Evolutionary conservation across 805 yeast species (phyloP).

Genomic region (Ogataea populi-albae): DNA sequence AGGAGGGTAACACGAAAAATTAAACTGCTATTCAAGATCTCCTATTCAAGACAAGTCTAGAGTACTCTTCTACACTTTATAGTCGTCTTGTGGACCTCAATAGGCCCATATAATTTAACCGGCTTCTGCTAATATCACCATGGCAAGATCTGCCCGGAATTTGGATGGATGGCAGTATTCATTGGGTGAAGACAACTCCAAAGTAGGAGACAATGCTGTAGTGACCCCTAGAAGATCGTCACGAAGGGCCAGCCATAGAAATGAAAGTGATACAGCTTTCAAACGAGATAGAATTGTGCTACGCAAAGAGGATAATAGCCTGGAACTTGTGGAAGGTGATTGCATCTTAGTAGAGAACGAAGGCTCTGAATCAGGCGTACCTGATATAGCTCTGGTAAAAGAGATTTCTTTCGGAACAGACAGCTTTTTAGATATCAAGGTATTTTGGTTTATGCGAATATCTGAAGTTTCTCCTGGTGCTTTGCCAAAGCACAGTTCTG

Average conservation of each 20-base stretch:
- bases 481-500: constrained; percentile 29
- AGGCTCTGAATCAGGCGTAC: constrained; percentile 30
- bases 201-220: constrained; percentile 7
- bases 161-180: constrained; percentile 38
- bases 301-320: constrained; percentile 43
- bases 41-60: no score
- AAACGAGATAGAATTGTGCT: constrained; percentile 26
- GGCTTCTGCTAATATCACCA: constrained; percentile 9
- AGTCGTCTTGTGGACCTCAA: no score
- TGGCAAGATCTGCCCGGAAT: constrained; percentile 27
- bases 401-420: constrained; percentile 52
- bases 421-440: constrained; percentile 46
- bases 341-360: constrained; percentile 38
- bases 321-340: constrained; percentile 53
- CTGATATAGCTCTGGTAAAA: constrained; percentile 47
- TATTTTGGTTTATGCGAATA: constrained; percentile 44
- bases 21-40: constrained; percentile 4
- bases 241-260: constrained; percentile 15
- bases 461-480: constrained; percentile 36
- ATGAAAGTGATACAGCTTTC: no score
- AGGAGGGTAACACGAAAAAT: constrained; percentile 1
- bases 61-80: no score
- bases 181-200: constrained; percentile 12
- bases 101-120: no score
- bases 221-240: constrained; percentile 27